Percentiles rank a stretch among this genome's conserved stretches.
These are phyloP conservation scores for Ophiorrhiza pumila DNA, from an alignment of 257 asterid genomes.

Conservation along the genomic window DNA sequence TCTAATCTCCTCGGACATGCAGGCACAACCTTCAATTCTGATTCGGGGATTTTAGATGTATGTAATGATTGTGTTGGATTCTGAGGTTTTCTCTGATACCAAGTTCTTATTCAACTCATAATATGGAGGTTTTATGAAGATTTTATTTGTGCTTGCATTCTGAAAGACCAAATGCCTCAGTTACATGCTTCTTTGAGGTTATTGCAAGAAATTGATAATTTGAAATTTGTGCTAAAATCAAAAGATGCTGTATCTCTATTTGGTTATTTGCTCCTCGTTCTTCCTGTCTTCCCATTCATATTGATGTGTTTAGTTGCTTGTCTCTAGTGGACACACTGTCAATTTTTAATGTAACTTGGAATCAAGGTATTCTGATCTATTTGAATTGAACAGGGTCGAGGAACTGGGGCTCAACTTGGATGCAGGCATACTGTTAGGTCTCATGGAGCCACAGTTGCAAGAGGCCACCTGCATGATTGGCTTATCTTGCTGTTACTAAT, in stretches of 20 bases:
- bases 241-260: neutral
- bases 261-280: neutral
- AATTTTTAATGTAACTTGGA: neutral
- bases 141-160: neutral
- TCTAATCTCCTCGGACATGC: too few relatives aligned
- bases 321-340: neutral
- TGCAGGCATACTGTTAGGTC: constrained; percentile 56
- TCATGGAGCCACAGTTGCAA: constrained; percentile 63
- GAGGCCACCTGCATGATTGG: constrained; percentile 75
- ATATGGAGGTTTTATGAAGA: too few relatives aligned
- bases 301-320: neutral
- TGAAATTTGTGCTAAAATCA: neutral
- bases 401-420: constrained; percentile 36
- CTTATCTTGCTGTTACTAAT: constrained; percentile 61
- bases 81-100: neutral
- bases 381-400: constrained; percentile 35
- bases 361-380: neutral
- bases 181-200: neutral
- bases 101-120: neutral
- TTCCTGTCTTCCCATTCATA: too few relatives aligned
- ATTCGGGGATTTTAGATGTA: neutral
- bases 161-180: neutral
- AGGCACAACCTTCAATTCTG: neutral
- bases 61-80: neutral
- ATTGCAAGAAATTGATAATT: neutral